Evolutionary conservation across 176 grass and related monocot species (phyloP).

Genomic region (Aegilops longissima): DNA sequence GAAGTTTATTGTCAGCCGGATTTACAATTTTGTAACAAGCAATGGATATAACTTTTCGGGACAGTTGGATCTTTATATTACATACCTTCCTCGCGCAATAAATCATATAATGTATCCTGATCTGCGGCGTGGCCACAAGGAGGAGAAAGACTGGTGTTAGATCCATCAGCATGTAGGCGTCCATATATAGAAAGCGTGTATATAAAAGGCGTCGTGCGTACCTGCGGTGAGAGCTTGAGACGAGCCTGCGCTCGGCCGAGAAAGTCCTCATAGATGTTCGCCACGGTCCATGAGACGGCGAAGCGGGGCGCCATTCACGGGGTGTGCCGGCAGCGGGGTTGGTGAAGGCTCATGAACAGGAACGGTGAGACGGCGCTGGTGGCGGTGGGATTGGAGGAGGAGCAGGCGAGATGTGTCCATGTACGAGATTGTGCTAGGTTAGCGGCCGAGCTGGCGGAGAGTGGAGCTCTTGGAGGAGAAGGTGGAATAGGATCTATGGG

Average conservation of each 20-base stretch:
- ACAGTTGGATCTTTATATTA: too few species aligned
- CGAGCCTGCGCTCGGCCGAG: conserved; percentile 40
- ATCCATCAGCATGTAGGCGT: too few species aligned
- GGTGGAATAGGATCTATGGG: neutral
- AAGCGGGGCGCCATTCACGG: neutral
- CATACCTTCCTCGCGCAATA: too few species aligned
- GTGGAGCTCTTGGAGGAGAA: neutral
- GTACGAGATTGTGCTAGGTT: neutral
- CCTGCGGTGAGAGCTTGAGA: conserved; percentile 50
- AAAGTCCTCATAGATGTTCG: conserved; percentile 47
- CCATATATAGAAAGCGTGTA: neutral
- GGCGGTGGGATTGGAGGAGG: neutral
- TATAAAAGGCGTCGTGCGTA: too few species aligned
- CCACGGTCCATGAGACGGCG: neutral
- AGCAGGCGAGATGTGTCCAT: neutral
- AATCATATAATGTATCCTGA: too few species aligned
- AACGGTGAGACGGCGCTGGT: neutral
- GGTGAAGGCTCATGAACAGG: too few species aligned
- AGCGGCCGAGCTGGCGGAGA: neutral
- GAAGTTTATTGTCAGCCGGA: too few species aligned
- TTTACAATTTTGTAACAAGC: too few species aligned
- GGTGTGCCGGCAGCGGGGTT: neutral
- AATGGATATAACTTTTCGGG: too few species aligned
- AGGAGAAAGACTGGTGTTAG: too few species aligned
- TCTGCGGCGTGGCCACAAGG: too few species aligned